Percentiles rank a stretch among this genome's conserved stretches.
phyloP scores from a whole-genome alignment of 2,329 filamentous ascomycete genomes.

The Alternaria panax region DNA sequence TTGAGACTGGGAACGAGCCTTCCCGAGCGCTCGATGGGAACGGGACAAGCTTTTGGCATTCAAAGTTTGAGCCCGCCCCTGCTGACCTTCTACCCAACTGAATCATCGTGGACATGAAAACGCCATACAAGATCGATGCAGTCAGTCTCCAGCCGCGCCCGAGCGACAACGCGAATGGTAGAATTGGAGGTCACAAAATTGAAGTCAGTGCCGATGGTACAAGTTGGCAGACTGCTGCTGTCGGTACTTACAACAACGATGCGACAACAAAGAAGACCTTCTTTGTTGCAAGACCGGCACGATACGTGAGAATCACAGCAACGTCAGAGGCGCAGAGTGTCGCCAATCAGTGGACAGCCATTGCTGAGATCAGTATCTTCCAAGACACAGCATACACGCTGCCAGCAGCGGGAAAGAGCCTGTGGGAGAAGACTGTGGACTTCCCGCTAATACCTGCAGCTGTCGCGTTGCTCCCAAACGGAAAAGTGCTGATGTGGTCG shows the following conservation, averaged over 20 bases:
- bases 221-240: slow-evolving; percentile 34
- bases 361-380: slow-evolving; percentile 38
- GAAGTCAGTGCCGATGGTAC: slow-evolving; percentile 41
- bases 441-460: slow-evolving; percentile 39
- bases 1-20: slow-evolving; percentile 28
- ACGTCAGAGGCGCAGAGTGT: slow-evolving; percentile 31
- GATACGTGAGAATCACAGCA: slow-evolving; percentile 36
- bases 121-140: slow-evolving; percentile 37
- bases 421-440: slow-evolving; percentile 38
- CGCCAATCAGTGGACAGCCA: slow-evolving; percentile 27
- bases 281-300: slow-evolving; percentile 30
- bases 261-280: slow-evolving; percentile 31
- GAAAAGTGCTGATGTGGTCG: slow-evolving; percentile 38
- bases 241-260: slow-evolving; percentile 38
- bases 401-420: slow-evolving; percentile 29
- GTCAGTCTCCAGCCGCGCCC: slow-evolving; percentile 46
- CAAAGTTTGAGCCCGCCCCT: slow-evolving; percentile 30
- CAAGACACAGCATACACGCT: slow-evolving; percentile 26
- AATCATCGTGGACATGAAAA: slow-evolving; percentile 46
- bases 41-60: slow-evolving; percentile 45
- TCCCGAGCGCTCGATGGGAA: slow-evolving; percentile 44
- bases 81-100: slow-evolving; percentile 38
- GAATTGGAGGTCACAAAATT: slow-evolving; percentile 47
- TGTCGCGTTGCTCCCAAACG: slow-evolving; percentile 32
- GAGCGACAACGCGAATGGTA: slow-evolving; percentile 44